phyloP scores from a whole-genome alignment of 805 yeast species.

The Candida cerambycidarum region DNA sequence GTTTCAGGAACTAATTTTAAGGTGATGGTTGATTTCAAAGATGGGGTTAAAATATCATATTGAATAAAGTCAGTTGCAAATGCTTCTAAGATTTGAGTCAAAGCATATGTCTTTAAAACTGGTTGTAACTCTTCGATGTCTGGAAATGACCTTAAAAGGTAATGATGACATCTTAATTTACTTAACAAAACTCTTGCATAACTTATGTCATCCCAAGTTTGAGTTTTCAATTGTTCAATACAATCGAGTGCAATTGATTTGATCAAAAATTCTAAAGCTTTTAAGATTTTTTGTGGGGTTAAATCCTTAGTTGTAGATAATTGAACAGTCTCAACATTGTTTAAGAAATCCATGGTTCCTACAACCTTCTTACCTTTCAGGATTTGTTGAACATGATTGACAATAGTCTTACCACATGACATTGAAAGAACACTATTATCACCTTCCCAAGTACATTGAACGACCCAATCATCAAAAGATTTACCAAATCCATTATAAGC shows the following conservation, averaged over 20 bases:
- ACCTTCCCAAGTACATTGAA: conserved; percentile 98
- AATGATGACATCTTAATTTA: conserved; percentile 52
- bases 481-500: conserved; percentile 90
- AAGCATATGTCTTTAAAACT: conserved; percentile 56
- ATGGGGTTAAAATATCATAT: conserved; percentile 28
- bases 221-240: conserved; percentile 28
- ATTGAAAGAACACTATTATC: conserved; percentile 86
- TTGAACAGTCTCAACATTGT: conserved; percentile 20
- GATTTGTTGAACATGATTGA: conserved; percentile 46
- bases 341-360: conserved; percentile 46
- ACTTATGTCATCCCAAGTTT: conserved; percentile 48
- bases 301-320: conserved; percentile 24
- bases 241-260: conserved; percentile 37
- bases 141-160: conserved; percentile 43
- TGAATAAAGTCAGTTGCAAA: conserved; percentile 70
- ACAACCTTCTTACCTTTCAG: conserved; percentile 45
- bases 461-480: conserved; percentile 92
- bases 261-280: conserved; percentile 38
- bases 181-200: conserved; percentile 47
- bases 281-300: conserved; percentile 26
- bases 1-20: conserved; percentile 26
- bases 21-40: conserved; percentile 9
- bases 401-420: conserved; percentile 77
- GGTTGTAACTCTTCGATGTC: conserved; percentile 40
- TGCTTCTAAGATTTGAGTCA: conserved; percentile 61